Base-by-base conservation (phyloP, 2,329 filamentous ascomycete genomes). In the Colletotrichum magnum region DNA sequence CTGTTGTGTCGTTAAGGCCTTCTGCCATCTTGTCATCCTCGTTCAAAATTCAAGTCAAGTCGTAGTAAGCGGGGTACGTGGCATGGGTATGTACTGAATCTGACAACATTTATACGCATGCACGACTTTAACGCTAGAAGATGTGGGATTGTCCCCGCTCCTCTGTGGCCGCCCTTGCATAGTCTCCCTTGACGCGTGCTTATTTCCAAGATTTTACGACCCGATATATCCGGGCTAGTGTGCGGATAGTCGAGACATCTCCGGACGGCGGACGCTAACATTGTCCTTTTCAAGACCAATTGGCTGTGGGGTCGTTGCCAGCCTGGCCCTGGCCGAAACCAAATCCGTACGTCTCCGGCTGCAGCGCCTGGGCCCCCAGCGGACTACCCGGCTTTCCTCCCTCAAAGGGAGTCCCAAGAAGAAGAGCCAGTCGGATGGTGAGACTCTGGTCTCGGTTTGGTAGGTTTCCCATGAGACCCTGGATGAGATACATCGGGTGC, bases 271-370 rank as follows among this genome's bases (percentile, higher is more conserved):
- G 28, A 32, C 7, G 7, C 28, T 6, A 6, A 32, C 5, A 32
- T 32, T 6, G 7, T 32, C 7, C 28, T 32, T 32, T 32, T 69
- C 43, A 64, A 4, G 53, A 59, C 66, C 61, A 65, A 24, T 69
- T 69, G 4, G 66, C 66, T 5, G 66, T 69, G 13, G 66, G 66
- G 28, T 65, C 66, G 13, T 65, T 69, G 4, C 66, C 66, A 26
- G 66, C 66, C 15, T 64, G 61, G 6, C 65, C 69, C 51, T 64
- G 65, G 4, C 52, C 69, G 21, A 71, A 69, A 26, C 67, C 58
- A 21, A 71, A 67, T 12, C 69, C 69, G 51, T 71, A 70, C 3
- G 69, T 70, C 45, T 69, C 58, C 12, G 69, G 69, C 43, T 62
- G 68, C 28, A 71, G 58, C 18, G 63, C 50, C n/a, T 71, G 66